phyloP scores from a whole-genome alignment of 352 stramenopile genomes.

The Pythium rhizo-oryzae region DNA sequence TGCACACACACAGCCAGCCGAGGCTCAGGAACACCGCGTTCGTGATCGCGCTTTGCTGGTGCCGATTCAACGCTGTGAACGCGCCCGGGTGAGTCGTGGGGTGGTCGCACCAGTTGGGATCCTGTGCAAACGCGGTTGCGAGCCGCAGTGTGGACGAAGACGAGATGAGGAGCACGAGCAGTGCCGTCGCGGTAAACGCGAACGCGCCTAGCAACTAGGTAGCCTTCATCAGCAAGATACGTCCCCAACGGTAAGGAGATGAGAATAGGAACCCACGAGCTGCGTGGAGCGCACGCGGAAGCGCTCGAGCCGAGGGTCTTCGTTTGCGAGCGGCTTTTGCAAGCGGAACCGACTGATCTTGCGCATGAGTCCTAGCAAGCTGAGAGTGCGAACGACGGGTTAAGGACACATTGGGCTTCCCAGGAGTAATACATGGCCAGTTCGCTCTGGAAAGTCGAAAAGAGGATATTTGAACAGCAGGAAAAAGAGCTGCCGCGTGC shows the following conservation, averaged over 20 bases:
- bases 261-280: conserved; percentile 23
- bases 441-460: neutral
- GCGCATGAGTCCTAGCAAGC: conserved; percentile 53
- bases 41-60: conserved; percentile 29
- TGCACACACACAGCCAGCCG: conserved; percentile 55
- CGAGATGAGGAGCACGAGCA: conserved; percentile 45
- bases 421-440: neutral
- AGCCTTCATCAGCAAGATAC: no score
- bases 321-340: conserved; percentile 9
- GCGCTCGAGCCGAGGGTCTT: conserved; percentile 9
- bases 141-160: conserved; percentile 52
- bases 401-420: conserved; percentile 6
- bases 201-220: conserved; percentile 39
- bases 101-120: conserved; percentile 40
- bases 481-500: conserved; percentile 63
- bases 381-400: conserved; percentile 37
- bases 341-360: conserved; percentile 38
- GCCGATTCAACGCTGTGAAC: neutral
- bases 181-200: conserved; percentile 28
- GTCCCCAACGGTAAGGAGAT: no score
- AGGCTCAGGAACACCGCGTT: conserved; percentile 48
- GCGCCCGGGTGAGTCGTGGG: neutral
- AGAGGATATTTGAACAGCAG: conserved; percentile 82
- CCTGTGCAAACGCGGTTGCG: conserved; percentile 36
- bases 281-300: conserved; percentile 25